Base-by-base conservation (phyloP, 2,329 filamentous ascomycete genomes). In the Sporothrix phasma region DNA sequence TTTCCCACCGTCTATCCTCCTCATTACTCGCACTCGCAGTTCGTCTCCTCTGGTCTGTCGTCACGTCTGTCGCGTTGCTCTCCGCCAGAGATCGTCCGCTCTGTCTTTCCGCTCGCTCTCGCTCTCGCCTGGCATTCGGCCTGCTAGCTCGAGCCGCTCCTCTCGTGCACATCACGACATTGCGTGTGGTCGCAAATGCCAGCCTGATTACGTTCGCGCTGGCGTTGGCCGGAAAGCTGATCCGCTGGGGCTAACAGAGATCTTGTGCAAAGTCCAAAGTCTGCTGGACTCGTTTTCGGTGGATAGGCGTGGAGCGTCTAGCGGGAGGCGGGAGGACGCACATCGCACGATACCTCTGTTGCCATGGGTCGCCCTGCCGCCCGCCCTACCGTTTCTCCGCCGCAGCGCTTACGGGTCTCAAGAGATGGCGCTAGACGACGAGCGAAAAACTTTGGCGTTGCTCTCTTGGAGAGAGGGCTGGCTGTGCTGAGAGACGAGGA, bases 291-390 rank as follows among this genome's bases (percentile, higher is more conserved):
- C 10, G 34, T 37, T 37, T 37, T 37, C 34, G 15, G 34, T 37
- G 34, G 34, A 37, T 37, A 10, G n/a, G n/a, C n/a, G n/a, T n/a
- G 4, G 3, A 37, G 34, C 34, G 34, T 1, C 34, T 8, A 15
- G 34, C 5, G 24, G 7, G 46, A 13, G 46, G 46, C 29, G 46
- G 1, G 10, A 15, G 11, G 17, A 22, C 24, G 11, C n/a, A n/a
- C 26, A 58, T 24, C n/a, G n/a, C n/a, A 22, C 29, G 46, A n/a
- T 54, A 62, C 61, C 61, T 39, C 59, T 58, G 63, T 65, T 65
- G 63, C 63, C 43, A 62, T 65, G 63, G 41, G 63, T 65, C 63
- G 59, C 58, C 63, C 59, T 65, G 63, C 58, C 59, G 53, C 17
- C 62, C 53, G 56, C 56, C 60, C 60, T 62, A 62, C 60, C 53